Evolutionary conservation across 164 flowering plant genomes (phyloP).

Genomic region (Umbilicus rupestris): DNA sequence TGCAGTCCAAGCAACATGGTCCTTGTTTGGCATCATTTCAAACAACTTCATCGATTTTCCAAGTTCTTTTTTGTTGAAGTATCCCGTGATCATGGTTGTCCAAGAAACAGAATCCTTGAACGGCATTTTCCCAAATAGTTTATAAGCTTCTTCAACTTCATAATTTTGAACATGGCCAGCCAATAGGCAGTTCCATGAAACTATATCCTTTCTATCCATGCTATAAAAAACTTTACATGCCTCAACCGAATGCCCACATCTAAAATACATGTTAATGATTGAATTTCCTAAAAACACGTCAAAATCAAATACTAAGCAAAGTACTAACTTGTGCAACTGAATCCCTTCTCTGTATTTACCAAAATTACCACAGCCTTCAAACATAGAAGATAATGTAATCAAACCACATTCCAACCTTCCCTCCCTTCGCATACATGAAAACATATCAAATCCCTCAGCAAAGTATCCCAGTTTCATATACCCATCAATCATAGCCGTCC

Average conservation of each 20-base stretch:
- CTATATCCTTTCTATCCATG: conserved; percentile 23
- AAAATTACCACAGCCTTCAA: conserved; percentile 27
- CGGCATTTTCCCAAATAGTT: conserved; percentile 24
- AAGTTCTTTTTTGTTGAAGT: conserved; percentile 20
- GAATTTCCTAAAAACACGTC: conserved; percentile 35
- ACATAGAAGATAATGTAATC: conserved; percentile 24
- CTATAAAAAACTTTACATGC: conserved; percentile 23
- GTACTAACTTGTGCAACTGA: conserved; percentile 35
- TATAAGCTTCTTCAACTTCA: conserved; percentile 28
- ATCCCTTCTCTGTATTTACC: conserved; percentile 22
- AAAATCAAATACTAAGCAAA: conserved; percentile 27
- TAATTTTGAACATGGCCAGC: conserved; percentile 27
- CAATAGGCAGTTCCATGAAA: conserved; percentile 36
- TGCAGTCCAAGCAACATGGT: conserved; percentile 48
- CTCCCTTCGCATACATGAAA: conserved; percentile 34
- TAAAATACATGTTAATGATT: conserved; percentile 35
- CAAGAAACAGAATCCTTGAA: conserved; percentile 32
- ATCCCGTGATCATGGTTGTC: conserved; percentile 34
- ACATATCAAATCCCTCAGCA: conserved; percentile 24
- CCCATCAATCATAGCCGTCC: conserved; percentile 41
- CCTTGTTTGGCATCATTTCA: conserved; percentile 31
- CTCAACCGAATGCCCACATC: conserved; percentile 22
- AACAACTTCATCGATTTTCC: conserved; percentile 25
- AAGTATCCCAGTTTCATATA: conserved; percentile 24
- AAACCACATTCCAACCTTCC: conserved; percentile 16